These are phyloP conservation scores for Sindora glabra DNA, from an alignment of 306 rosid genomes.

Conservation along the genomic window DNA sequence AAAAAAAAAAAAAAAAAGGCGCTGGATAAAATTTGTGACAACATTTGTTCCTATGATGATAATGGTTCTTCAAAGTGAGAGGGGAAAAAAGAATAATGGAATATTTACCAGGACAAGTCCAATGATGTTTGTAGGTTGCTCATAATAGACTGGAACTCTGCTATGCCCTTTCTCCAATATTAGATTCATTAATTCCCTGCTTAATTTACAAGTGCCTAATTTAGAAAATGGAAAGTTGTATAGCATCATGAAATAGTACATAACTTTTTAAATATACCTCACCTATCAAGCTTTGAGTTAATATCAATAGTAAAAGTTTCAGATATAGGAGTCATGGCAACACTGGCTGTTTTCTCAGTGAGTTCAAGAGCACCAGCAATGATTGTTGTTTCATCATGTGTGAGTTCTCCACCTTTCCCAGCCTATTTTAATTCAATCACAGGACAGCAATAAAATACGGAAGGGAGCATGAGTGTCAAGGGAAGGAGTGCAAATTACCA, in stretches of 20 bases:
- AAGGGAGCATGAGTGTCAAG: conserved; percentile 1
- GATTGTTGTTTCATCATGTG: conserved; percentile 92
- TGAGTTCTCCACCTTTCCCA: conserved; percentile 96
- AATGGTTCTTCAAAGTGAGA: too few relatives aligned
- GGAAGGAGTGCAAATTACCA: not conserved
- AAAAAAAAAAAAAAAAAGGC: too few relatives aligned
- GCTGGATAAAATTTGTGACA: not conserved
- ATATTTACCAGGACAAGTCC: conserved; percentile 73
- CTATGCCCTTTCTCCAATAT: conserved; percentile 90
- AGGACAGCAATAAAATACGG: conserved; percentile 6
- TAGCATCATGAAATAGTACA: not conserved
- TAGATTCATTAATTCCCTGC: conserved; percentile 65
- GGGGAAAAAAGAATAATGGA: not conserved
- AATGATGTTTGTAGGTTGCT: conserved; percentile 71
- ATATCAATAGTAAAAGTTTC: conserved; percentile 72
- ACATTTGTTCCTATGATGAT: conserved; percentile 1
- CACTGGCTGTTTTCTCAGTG: conserved; percentile 64
- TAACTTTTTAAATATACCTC: not conserved
- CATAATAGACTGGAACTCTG: conserved; percentile 93
- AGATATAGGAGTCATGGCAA: conserved; percentile 85
- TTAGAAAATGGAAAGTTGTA: not conserved
- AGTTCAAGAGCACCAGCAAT: conserved; percentile 96
- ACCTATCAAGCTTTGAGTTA: conserved; percentile 79
- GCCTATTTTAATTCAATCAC: conserved; percentile 52
- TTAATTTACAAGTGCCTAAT: conserved; percentile 3